These are phyloP conservation scores for Phaeosphaeriaceae sp. DNA, from an alignment of 2,329 filamentous ascomycete species.

Conservation along the genomic window DNA sequence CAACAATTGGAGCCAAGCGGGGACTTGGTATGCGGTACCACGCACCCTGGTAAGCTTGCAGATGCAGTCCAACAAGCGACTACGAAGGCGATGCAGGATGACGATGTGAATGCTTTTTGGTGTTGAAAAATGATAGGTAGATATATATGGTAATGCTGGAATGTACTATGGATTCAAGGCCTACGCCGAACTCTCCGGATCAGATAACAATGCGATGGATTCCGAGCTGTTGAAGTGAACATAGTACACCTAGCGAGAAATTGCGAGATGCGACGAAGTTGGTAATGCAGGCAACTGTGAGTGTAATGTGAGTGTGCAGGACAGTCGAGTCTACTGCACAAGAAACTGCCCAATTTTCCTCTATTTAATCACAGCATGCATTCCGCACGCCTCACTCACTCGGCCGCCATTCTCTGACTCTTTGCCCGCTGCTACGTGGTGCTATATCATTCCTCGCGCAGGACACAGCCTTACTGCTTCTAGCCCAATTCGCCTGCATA, in stretches of 20 bases:
- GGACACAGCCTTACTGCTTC: not conserved
- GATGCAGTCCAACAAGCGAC: slow-evolving; percentile 5
- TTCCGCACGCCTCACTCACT: not conserved
- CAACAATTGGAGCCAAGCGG: slow-evolving; percentile 3
- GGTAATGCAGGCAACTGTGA: slow-evolving; percentile 11
- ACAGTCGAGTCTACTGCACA: slow-evolving; percentile 10
- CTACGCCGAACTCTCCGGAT: slow-evolving; percentile 45
- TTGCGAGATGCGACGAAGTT: not conserved
- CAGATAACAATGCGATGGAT: slow-evolving; percentile 37
- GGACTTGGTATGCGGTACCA: slow-evolving; percentile 5
- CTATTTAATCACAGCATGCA: slow-evolving; percentile 6
- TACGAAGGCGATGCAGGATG: slow-evolving; percentile 9
- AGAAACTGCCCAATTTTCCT: slow-evolving; percentile 1
- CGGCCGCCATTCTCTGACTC: not conserved
- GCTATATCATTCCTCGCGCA: slow-evolving; percentile 10
- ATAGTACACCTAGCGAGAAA: slow-evolving; percentile 33
- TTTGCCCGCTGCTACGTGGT: slow-evolving; percentile 6
- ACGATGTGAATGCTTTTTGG: slow-evolving; percentile 1
- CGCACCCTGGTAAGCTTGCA: not conserved
- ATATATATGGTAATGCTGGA: slow-evolving; percentile 4
- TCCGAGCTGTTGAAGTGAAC: slow-evolving; percentile 35
- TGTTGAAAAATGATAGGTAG: slow-evolving; percentile 8
- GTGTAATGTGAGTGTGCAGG: not conserved
- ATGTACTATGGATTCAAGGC: slow-evolving; percentile 18
- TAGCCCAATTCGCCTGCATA: slow-evolving; percentile 10